A percentile compares a stretch with the other conserved stretches of the same genome.
These are phyloP conservation scores for Sugiyamaella smithiae DNA, from an alignment of 805 yeast species.

Conservation along the genomic window DNA sequence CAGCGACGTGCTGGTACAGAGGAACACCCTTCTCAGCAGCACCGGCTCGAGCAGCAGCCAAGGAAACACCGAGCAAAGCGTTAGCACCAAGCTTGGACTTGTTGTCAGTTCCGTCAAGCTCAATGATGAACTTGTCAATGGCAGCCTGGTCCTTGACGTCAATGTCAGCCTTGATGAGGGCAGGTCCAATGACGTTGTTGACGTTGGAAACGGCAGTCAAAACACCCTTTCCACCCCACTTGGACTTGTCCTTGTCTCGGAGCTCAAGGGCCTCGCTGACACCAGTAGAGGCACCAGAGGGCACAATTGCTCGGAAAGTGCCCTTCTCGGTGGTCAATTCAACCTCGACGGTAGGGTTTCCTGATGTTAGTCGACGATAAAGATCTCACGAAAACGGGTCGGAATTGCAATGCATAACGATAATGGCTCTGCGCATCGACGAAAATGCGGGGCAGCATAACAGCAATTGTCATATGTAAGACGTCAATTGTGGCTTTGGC, in stretches of 20 bases:
- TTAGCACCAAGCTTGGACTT: conserved; percentile 97
- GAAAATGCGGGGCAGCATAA: conserved; percentile 6
- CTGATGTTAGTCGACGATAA: conserved; percentile 18
- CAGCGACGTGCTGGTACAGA: conserved; percentile 87
- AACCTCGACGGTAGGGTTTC: conserved; percentile 98
- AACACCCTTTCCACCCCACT: conserved; percentile 99
- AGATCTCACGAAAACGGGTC: conserved; percentile 5
- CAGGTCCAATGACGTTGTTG: conserved; percentile 93
- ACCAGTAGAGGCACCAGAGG: conserved; percentile 99
- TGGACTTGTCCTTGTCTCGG: conserved; percentile 96
- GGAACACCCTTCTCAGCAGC: conserved; percentile 95
- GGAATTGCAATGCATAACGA: conserved; percentile 3
- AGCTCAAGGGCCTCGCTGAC: conserved; percentile 97
- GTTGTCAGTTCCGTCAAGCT: conserved; percentile 96
- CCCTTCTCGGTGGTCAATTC: conserved; percentile 92
- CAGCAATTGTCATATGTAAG: too few relatives aligned
- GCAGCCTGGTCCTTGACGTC: conserved; percentile 85
- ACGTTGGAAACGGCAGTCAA: conserved; percentile 95
- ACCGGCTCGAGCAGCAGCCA: conserved; percentile 96
- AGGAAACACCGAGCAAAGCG: conserved; percentile 96
- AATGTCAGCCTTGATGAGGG: conserved; percentile 72
- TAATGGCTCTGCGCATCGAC: neutral
- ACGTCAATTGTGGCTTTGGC: too few relatives aligned
- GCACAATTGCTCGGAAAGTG: conserved; percentile 93
- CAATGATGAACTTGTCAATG: conserved; percentile 79